phyloP scores from a whole-genome alignment of 2,329 filamentous ascomycete species.

The Microsporum canis region DNA sequence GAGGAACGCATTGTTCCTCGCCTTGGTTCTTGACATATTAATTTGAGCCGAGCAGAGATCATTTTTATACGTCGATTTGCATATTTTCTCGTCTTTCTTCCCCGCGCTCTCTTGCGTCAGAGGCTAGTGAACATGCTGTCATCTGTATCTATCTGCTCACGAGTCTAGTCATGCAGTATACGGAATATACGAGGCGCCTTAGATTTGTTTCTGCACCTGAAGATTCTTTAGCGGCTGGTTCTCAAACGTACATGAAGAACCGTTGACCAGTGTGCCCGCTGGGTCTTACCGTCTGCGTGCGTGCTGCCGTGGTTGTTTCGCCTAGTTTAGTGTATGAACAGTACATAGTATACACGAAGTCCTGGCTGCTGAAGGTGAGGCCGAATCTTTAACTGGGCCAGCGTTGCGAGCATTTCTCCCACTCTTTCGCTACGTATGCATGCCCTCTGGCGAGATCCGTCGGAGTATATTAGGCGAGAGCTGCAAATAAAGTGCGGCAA shows the following conservation, averaged over 20 bases:
- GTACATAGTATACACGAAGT: no score
- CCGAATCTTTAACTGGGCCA: neutral
- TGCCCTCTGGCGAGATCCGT: neutral
- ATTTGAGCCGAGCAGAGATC: neutral
- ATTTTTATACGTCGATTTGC: no score
- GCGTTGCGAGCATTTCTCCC: neutral
- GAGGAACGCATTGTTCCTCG: neutral
- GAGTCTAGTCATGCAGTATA: neutral
- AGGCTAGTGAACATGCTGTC: neutral
- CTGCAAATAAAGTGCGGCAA: neutral
- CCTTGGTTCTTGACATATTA: neutral
- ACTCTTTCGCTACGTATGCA: neutral
- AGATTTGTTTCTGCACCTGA: neutral
- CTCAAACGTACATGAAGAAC: neutral
- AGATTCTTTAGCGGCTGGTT: neutral
- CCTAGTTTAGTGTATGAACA: neutral
- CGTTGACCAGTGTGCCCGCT: neutral
- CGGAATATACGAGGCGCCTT: neutral
- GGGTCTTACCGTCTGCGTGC: neutral
- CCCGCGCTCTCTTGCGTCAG: neutral
- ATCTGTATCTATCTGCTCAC: neutral
- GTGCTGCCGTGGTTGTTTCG: neutral
- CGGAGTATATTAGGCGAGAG: neutral
- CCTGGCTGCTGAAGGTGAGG: neutral
- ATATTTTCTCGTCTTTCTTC: neutral